Evolutionary conservation across 257 asterid species (phyloP).

Genomic region (Paulownia fortunei): DNA sequence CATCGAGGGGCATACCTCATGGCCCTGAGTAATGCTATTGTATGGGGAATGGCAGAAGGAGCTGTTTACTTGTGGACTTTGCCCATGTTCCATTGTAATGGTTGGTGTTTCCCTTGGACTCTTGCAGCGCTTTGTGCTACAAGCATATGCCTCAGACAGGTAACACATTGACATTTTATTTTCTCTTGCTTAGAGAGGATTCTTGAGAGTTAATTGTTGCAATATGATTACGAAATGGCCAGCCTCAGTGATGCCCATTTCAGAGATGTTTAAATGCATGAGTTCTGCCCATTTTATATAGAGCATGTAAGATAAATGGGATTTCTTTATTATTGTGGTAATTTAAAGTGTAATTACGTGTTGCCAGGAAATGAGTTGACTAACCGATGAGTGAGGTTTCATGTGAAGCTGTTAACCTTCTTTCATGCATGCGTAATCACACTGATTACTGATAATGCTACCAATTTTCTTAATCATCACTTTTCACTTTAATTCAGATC

Average conservation of each 20-base stretch:
- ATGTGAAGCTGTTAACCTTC: background rate
- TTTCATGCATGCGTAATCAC: background rate
- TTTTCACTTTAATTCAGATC: background rate
- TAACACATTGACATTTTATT: background rate
- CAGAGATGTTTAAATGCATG: background rate
- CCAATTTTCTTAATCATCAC: background rate
- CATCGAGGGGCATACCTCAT: slow-evolving; percentile 78
- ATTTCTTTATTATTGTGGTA: background rate
- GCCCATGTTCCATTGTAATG: slow-evolving; percentile 82
- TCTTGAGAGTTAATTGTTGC: background rate
- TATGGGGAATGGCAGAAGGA: slow-evolving; percentile 72
- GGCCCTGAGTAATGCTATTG: slow-evolving; percentile 61
- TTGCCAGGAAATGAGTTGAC: background rate
- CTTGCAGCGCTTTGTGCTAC: slow-evolving; percentile 73
- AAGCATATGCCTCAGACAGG: slow-evolving; percentile 77
- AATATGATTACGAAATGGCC: background rate
- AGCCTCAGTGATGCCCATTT: too few relatives aligned
- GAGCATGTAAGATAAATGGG: background rate
- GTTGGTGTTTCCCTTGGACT: slow-evolving; percentile 83
- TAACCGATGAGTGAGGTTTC: background rate
- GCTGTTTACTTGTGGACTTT: slow-evolving; percentile 75
- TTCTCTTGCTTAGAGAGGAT: background rate
- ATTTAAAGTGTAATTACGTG: background rate
- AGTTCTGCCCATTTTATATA: background rate
- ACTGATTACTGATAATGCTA: background rate